These are phyloP conservation scores for Aspergillus flavus DNA, from an alignment of 2,329 filamentous ascomycete species.

Conservation along the genomic window DNA sequence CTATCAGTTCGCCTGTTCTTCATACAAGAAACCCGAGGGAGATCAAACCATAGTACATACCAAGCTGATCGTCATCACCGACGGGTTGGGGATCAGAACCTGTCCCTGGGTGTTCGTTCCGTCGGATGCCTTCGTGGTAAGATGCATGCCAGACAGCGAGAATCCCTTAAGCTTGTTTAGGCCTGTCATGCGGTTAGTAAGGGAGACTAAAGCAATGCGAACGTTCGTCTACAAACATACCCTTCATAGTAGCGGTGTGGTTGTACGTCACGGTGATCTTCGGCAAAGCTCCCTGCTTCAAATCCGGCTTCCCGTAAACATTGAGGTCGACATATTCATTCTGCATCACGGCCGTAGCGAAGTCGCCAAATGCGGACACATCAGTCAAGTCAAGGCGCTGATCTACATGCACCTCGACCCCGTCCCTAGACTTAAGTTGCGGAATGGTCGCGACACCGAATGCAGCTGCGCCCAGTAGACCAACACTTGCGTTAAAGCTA, in stretches of 20 bases:
- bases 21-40: background rate
- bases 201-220: background rate
- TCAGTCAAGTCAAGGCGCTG: slow-evolving; percentile 50
- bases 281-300: slow-evolving; percentile 56
- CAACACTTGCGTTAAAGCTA: slow-evolving; percentile 55
- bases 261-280: slow-evolving; percentile 57
- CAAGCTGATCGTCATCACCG: slow-evolving; percentile 58
- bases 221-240: slow-evolving; percentile 37
- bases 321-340: slow-evolving; percentile 54
- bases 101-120: slow-evolving; percentile 58
- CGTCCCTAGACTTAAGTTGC: slow-evolving; percentile 45
- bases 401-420: slow-evolving; percentile 45
- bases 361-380: slow-evolving; percentile 52
- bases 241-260: slow-evolving; percentile 59
- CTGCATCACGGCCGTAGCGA: slow-evolving; percentile 51
- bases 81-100: slow-evolving; percentile 62
- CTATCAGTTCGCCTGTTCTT: slow-evolving; percentile 9
- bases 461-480: slow-evolving; percentile 44
- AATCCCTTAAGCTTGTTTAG: slow-evolving; percentile 60
- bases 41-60: slow-evolving; percentile 25
- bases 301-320: slow-evolving; percentile 54
- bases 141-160: slow-evolving; percentile 51
- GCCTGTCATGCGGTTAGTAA: slow-evolving; percentile 41
- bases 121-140: slow-evolving; percentile 46
- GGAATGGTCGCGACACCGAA: slow-evolving; percentile 54